These are phyloP conservation scores for Trametes sp. DNA, from an alignment of 1,284 basidiomycete species.

Conservation along the genomic window DNA sequence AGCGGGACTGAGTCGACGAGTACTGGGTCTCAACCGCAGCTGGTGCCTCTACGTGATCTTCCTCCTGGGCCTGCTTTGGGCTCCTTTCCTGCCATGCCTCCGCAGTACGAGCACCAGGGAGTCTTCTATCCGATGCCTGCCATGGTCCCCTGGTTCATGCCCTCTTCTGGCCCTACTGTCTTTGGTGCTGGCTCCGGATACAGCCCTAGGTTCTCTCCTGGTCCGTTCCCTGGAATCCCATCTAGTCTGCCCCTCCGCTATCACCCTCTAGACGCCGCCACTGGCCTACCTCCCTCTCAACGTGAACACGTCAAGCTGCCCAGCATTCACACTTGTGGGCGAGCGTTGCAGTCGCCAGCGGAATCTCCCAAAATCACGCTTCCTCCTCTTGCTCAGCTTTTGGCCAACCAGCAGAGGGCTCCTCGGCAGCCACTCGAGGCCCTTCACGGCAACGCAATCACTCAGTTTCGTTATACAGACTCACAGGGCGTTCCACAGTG, in stretches of 20 bases:
- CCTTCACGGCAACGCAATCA: conserved; percentile 5
- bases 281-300: not conserved
- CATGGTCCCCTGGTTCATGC: conserved; percentile 10
- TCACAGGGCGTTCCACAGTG: not conserved
- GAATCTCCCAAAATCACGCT: conserved; percentile 19
- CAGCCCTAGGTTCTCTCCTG: not conserved
- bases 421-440: conserved; percentile 18
- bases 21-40: not conserved
- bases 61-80: not conserved
- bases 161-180: not conserved
- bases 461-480: not conserved
- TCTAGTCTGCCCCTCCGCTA: not conserved
- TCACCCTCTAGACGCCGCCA: not conserved
- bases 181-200: too few species aligned
- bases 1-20: too few species aligned
- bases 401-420: not conserved
- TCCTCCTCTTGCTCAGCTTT: conserved; percentile 21
- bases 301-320: conserved; percentile 19
- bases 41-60: not conserved
- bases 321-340: conserved; percentile 17
- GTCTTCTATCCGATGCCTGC: not conserved
- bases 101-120: not conserved
- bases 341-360: not conserved
- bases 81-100: not conserved
- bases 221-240: not conserved